Base-by-base conservation (phyloP, 2,329 filamentous ascomycete species). In the Alternaria conjuncta region DNA sequence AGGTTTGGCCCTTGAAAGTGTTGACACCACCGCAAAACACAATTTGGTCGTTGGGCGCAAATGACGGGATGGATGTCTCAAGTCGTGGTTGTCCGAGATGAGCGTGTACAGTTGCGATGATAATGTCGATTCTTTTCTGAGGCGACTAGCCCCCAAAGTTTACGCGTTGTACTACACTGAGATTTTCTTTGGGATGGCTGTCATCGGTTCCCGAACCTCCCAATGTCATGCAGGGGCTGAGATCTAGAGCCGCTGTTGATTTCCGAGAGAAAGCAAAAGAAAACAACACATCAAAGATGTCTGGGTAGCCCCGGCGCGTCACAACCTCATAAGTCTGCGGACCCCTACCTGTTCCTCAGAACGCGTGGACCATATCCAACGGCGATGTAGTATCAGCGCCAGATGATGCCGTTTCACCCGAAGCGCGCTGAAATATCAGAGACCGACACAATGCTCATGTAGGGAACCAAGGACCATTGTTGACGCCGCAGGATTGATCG, bases 11-110 rank as follows among this genome's bases (percentile, higher is more conserved):
- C 21, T 50, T 49, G 18, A 41, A 25, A 44, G 30, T 26, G 47
- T 54, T 63, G 46, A 45, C 51, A 57, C 53, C 51, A 57, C 53
- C 21, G 50, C 51, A 25, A 51, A 60, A 46, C 30, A n/a, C 36
- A 23, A 44, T 57, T 45, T 43, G 30, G 11, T 30, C n/a, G n/a
- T 49, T 45, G 41, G 51, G 21, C 36, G 21, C 18, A 41, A 49
- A 50, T 30, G 28, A 36, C 23, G 28, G 45, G 47, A 20, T 12
- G 21, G 13, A 15, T 12, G 55, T 58, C 51, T 51, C 55, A 58
- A 25, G 11, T 30, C 23, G 21, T 41, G 41, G 26, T 43, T 12
- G 26, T 49, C 32, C 57, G 44, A 20, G 47, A 59, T 36, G 49
- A 25, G 30, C 20, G 49, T 5, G 30, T 15, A 20, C 49, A n/a